Base-by-base conservation (phyloP, 495 filamentous ascomycete species). In the Terfezia claveryi region DNA sequence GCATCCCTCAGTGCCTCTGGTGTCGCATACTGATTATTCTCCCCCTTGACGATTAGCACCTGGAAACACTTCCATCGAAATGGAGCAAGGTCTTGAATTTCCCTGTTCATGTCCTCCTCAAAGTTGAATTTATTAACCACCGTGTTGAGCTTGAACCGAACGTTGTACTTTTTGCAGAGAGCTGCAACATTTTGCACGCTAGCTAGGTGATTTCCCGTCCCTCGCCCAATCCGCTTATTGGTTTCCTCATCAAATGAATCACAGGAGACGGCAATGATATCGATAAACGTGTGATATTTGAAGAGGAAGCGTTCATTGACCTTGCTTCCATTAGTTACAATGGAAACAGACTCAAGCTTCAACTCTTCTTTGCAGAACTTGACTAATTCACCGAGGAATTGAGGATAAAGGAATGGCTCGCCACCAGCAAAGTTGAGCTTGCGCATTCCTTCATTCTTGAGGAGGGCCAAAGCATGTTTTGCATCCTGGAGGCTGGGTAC, bases 51-150 rank as follows among this genome's bases (percentile, higher is more conserved):
- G 12, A 74, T 66, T 23, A 80, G 68, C 10, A 76, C 71, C 56
- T 78, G 76, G 59, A 79, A 80, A 37, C 64, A 69, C 60, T 79
- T 79, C 76, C 76, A 80, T 10, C 74, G 73, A 56, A 74, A 76
- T 1, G 76, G 76, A 10, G 61, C 62, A 10, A 78, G 64, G 41
- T 57, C 27, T 7, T 53, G 51, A 23, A 79, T 66, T 4, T 51
- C 60, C n/a, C 56, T 61, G 14, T 68, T 72, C 76, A 80, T 80
- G 53, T 78, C 73, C 54, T 79, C 76, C 1, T 69, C 17, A 59
- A 66, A 71, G 51, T 79, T 80, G 53, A 69, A 64, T 10, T 54
- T 64, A 55, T 69, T 70, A 16, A 80, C 68, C 1, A 78, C 76
- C 6, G 76, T 79, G 60, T 78, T 79, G 55, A 80, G 58, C 67